These are phyloP conservation scores for Pichia sp. DNA, from an alignment of 1,139 yeast genomes.

Conservation along the genomic window DNA sequence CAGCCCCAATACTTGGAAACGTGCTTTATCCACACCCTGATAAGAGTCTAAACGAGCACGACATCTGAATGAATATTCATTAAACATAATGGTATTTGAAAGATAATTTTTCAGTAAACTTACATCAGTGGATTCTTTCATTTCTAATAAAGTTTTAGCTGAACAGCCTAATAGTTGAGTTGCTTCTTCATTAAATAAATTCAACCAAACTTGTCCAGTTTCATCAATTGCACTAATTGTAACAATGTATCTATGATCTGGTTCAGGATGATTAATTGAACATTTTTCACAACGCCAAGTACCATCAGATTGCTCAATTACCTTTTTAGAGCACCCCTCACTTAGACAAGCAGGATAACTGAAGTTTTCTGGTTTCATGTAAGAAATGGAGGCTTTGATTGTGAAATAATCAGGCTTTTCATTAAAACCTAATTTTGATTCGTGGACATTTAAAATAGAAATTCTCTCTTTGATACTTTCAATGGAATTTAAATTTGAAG, in stretches of 20 bases:
- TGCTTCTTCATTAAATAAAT: slow-evolving; percentile 84
- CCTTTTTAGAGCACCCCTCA: slow-evolving; percentile 76
- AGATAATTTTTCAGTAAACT: slow-evolving; percentile 41
- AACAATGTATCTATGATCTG: slow-evolving; percentile 73
- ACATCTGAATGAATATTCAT: slow-evolving; percentile 66
- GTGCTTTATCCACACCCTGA: slow-evolving; percentile 69
- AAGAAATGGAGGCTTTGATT: slow-evolving; percentile 67
- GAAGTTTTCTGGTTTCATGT: slow-evolving; percentile 65
- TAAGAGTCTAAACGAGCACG: slow-evolving; percentile 81
- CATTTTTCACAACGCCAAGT: slow-evolving; percentile 95
- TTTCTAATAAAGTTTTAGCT: slow-evolving; percentile 59
- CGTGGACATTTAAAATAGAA: slow-evolving; percentile 60
- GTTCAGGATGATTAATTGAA: slow-evolving; percentile 58
- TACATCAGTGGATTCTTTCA: slow-evolving; percentile 42
- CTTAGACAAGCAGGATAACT: slow-evolving; percentile 87
- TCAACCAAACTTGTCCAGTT: slow-evolving; percentile 81
- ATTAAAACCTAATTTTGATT: slow-evolving; percentile 62
- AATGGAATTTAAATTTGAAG: slow-evolving; percentile 27
- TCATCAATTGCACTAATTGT: slow-evolving; percentile 67
- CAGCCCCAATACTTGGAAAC: slow-evolving; percentile 60
- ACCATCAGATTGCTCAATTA: slow-evolving; percentile 63
- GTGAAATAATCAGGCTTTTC: slow-evolving; percentile 76
- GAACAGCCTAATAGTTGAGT: slow-evolving; percentile 55
- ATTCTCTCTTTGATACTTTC: slow-evolving; percentile 42
- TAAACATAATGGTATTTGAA: slow-evolving; percentile 51